A percentile compares a stretch with the other conserved stretches of the same genome.
Conservation (phyloP, 192 early-diverging fungal species). For the Rhizoclosmatium sp. region DNA sequence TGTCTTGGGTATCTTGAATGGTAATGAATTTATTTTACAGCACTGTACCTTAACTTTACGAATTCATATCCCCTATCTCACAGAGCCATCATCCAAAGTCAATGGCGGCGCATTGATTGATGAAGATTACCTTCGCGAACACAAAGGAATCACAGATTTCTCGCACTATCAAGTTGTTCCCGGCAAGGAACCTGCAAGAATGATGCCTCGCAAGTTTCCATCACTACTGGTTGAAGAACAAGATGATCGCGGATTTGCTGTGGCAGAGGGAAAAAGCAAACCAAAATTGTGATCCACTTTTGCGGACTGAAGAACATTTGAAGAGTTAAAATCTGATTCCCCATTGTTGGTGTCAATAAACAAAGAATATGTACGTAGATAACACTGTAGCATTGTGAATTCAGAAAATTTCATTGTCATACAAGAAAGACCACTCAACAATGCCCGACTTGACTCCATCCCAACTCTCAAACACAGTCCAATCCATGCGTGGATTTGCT, state of each 20-base stretch:
- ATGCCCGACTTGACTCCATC: too few species aligned
- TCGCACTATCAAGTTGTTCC: constrained; percentile 26
- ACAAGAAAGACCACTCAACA: too few species aligned
- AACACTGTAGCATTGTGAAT: too few species aligned
- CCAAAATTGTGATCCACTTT: constrained; percentile 12
- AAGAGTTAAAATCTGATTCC: too few species aligned
- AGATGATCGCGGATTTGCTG: constrained; percentile 50
- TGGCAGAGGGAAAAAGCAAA: neutral
- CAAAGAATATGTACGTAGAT: too few species aligned
- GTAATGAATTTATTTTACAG: constrained; percentile 12
- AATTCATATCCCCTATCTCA: neutral
- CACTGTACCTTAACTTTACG: neutral
- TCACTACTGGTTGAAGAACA: constrained; percentile 48
- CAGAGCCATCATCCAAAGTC: constrained; percentile 25
- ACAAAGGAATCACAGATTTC: constrained; percentile 31
- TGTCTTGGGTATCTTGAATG: constrained; percentile 31
- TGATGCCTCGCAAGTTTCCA: constrained; percentile 52
- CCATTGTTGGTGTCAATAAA: too few species aligned
- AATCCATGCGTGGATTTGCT: too few species aligned
- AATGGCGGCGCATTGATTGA: constrained; percentile 45
- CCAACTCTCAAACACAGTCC: too few species aligned
- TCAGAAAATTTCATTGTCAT: too few species aligned
- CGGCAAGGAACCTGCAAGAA: constrained; percentile 40
- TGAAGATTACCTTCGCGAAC: constrained; percentile 48
- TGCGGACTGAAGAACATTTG: too few species aligned